Evolutionary conservation across 371 early-diverging fungal genomes (phyloP).

Genomic region (Syncephalastrum sp.): DNA sequence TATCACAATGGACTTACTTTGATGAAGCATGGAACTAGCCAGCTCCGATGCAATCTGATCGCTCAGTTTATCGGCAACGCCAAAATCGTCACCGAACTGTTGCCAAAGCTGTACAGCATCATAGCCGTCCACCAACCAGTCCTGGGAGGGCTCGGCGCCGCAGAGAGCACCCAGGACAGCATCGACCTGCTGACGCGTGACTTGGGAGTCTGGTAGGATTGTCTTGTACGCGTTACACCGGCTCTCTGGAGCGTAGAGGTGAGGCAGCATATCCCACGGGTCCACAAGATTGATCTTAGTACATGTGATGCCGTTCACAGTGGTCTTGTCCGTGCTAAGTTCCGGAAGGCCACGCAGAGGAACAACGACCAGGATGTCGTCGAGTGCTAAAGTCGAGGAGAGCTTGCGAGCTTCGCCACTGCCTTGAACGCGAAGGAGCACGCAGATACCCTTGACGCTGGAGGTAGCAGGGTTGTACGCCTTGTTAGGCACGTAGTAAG

Average conservation of each 20-base stretch:
- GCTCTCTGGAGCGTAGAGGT: constrained; percentile 26
- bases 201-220: constrained; percentile 1
- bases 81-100: constrained; percentile 30
- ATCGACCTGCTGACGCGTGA: constrained; percentile 1
- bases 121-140: constrained; percentile 25
- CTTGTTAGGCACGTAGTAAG: constrained; percentile 31
- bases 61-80: constrained; percentile 28
- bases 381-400: constrained; percentile 5
- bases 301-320: constrained; percentile 27
- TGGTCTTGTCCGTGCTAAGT: constrained; percentile 11
- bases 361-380: constrained; percentile 36
- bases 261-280: constrained; percentile 44
- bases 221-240: no score
- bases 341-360: constrained; percentile 44
- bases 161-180: neutral
- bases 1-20: constrained; percentile 30
- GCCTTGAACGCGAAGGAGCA: constrained; percentile 7
- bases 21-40: constrained; percentile 40
- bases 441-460: constrained; percentile 7
- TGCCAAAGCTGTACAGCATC: constrained; percentile 42
- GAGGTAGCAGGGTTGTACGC: neutral
- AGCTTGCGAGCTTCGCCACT: neutral
- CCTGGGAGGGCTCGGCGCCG: neutral
- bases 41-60: constrained; percentile 42
- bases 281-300: constrained; percentile 39